phyloP scores from a whole-genome alignment of 164 flowering plant genomes.

The Stephania yunnanensis region DNA sequence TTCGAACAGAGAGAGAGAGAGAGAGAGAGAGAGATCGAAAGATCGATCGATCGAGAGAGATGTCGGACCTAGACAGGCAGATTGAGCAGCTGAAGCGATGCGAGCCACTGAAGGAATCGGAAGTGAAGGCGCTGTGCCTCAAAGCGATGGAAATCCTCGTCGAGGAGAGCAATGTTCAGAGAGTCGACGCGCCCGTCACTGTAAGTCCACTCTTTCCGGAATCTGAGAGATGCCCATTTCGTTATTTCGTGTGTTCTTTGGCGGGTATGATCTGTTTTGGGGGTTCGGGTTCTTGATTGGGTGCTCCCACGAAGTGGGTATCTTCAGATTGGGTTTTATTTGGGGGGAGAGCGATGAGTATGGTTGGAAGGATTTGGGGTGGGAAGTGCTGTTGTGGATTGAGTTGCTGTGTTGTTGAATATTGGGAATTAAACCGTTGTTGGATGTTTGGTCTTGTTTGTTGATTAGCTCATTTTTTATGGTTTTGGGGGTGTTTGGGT shows the following conservation, averaged over 20 bases:
- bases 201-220: slow-evolving; percentile 27
- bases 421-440: too few species aligned
- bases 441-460: too few species aligned
- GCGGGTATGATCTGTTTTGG: slow-evolving; percentile 8
- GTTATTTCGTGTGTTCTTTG: background rate
- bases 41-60: slow-evolving; percentile 16
- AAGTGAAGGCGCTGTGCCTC: slow-evolving; percentile 90
- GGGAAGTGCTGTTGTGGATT: too few species aligned
- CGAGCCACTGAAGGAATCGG: slow-evolving; percentile 92
- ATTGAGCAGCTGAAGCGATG: slow-evolving; percentile 93
- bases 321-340: slow-evolving; percentile 6
- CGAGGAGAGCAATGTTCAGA: slow-evolving; percentile 93
- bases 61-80: slow-evolving; percentile 96
- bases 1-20: slow-evolving; percentile 9
- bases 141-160: slow-evolving; percentile 99
- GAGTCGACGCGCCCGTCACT: slow-evolving; percentile 96
- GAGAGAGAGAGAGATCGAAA: slow-evolving; percentile 8
- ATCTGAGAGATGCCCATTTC: background rate
- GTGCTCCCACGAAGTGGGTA: background rate
- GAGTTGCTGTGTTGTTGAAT: too few species aligned
- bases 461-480: too few species aligned
- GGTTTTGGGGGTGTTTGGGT: too few species aligned
- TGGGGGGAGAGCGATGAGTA: background rate
- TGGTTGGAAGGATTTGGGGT: too few species aligned
- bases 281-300: background rate